Evolutionary conservation across 768 basidiomycete genomes (phyloP).

Genomic region (Holtermanniella nyarrowii): DNA sequence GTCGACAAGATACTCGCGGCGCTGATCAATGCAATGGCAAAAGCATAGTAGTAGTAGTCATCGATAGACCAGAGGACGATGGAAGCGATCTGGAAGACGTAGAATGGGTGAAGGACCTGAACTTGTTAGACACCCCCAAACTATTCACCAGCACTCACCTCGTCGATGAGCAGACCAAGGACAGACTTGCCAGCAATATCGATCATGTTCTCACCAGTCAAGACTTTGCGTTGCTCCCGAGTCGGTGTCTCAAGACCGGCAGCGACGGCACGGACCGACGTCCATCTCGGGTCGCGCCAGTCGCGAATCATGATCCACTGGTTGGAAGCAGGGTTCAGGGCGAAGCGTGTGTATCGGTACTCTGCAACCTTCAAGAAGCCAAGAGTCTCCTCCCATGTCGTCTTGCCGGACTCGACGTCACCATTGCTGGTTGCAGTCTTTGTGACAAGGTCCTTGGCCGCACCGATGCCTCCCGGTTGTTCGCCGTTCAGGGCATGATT

Average conservation of each 20-base stretch:
- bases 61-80: constrained; percentile 89
- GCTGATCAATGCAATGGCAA: constrained; percentile 89
- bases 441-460: constrained; percentile 38
- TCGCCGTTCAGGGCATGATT: constrained; percentile 16
- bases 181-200: constrained; percentile 83
- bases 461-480: constrained; percentile 27
- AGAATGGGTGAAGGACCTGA: constrained; percentile 91
- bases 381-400: constrained; percentile 41
- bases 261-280: constrained; percentile 53
- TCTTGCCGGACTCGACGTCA: constrained; percentile 39
- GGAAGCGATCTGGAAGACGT: constrained; percentile 94
- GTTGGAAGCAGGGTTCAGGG: constrained; percentile 71
- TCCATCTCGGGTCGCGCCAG: constrained; percentile 79
- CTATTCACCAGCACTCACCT: constrained; percentile 48
- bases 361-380: constrained; percentile 59
- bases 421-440: not conserved
- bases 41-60: constrained; percentile 94
- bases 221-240: constrained; percentile 54
- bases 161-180: constrained; percentile 68
- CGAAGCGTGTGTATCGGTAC: constrained; percentile 86
- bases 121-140: not conserved
- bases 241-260: constrained; percentile 52
- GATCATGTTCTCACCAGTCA: constrained; percentile 80
- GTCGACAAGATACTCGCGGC: constrained; percentile 72
- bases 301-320: constrained; percentile 74